phyloP scores from a whole-genome alignment of 2,329 filamentous ascomycete species.

The Pseudogymnoascus sp. region DNA sequence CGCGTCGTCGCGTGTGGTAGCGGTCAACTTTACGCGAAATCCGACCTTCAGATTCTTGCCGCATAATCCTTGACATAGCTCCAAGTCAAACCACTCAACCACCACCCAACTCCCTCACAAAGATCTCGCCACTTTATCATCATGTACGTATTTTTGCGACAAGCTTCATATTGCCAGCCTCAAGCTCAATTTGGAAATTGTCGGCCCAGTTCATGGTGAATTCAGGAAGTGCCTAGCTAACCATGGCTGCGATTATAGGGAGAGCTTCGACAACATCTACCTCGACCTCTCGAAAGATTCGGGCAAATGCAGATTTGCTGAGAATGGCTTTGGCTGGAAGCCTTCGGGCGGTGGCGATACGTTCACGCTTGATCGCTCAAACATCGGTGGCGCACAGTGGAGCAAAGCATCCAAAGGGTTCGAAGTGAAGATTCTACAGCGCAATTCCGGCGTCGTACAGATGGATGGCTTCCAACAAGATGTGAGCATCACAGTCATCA shows the following conservation, averaged over 20 bases:
- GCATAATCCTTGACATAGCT: constrained; percentile 6
- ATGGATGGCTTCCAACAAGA: constrained; percentile 92
- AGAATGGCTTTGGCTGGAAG: constrained; percentile 94
- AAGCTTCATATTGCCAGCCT: neutral
- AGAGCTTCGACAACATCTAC: constrained; percentile 96
- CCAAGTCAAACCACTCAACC: neutral
- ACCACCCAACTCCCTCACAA: constrained; percentile 4
- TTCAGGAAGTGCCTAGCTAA: neutral
- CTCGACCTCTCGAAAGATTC: constrained; percentile 88
- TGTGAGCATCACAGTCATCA: constrained; percentile 32
- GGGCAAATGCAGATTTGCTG: constrained; percentile 90
- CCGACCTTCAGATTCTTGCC: constrained; percentile 6
- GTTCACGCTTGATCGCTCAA: constrained; percentile 82
- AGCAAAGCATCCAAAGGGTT: constrained; percentile 86
- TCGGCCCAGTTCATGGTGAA: neutral
- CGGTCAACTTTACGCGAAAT: constrained; percentile 9
- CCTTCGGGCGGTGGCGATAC: constrained; percentile 78
- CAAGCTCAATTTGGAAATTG: neutral
- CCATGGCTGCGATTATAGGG: constrained; percentile 36
- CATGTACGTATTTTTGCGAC: constrained; percentile 3
- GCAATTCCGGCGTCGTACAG: constrained; percentile 78
- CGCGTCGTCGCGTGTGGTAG: constrained; percentile 6
- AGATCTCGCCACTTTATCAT: neutral
- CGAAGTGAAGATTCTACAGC: constrained; percentile 84
- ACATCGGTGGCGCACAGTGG: constrained; percentile 86